phyloP scores from a whole-genome alignment of 352 stramenopile genomes.

The Phytophthora nicotianae region DNA sequence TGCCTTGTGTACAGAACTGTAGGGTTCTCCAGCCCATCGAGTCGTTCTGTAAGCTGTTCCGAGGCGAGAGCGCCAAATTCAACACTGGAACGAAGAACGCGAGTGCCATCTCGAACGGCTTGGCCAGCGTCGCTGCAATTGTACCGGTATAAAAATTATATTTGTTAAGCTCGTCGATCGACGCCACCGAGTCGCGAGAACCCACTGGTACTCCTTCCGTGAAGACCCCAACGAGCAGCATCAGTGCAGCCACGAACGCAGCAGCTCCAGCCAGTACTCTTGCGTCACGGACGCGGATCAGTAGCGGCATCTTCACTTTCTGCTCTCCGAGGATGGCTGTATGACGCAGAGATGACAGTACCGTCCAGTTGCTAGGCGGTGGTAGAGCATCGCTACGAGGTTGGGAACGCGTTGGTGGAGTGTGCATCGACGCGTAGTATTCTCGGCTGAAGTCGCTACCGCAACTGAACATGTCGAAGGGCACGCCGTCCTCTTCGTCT shows the following conservation, averaged over 20 bases:
- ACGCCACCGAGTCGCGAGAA: constrained; percentile 26
- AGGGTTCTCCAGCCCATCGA: constrained; percentile 39
- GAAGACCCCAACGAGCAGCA: constrained; percentile 38
- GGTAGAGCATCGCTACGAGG: constrained; percentile 2
- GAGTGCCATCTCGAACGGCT: constrained; percentile 47
- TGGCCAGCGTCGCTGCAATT: constrained; percentile 34
- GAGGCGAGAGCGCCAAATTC: constrained; percentile 43
- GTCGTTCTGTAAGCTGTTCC: constrained; percentile 48
- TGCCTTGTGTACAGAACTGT: constrained; percentile 30
- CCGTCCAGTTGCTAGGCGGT: constrained; percentile 29
- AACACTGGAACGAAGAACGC: constrained; percentile 50
- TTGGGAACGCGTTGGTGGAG: constrained; percentile 13
- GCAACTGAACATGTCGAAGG: constrained; percentile 17
- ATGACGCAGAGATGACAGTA: constrained; percentile 36
- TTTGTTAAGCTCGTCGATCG: constrained; percentile 29
- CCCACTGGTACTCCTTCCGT: constrained; percentile 31
- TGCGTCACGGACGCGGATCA: constrained; percentile 28
- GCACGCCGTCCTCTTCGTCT: constrained; percentile 8
- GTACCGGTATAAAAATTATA: constrained; percentile 68
- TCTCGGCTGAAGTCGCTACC: constrained; percentile 23
- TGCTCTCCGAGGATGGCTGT: constrained; percentile 35
- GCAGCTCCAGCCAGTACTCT: constrained; percentile 32
- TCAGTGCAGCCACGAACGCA: constrained; percentile 24
- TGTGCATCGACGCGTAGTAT: constrained; percentile 27
- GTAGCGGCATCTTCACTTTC: constrained; percentile 25